Conservation (phyloP, 2,329 filamentous ascomycete species). For the Pseudogymnoascus sp. region DNA sequence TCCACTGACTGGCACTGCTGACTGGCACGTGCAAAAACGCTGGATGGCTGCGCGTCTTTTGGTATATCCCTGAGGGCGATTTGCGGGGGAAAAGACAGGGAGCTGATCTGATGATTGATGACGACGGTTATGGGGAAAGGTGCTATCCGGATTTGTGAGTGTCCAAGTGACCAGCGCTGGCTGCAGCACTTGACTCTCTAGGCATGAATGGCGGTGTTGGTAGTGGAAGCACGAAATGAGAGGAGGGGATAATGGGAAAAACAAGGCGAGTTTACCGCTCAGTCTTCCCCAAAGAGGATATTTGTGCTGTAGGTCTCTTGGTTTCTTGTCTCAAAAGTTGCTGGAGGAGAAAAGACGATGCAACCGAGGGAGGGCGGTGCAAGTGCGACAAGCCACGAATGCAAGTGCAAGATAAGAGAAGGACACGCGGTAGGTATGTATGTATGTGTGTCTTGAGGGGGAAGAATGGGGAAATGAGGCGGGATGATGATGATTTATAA, state of each 20-base stretch:
- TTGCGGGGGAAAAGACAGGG: neutral
- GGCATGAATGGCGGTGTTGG: neutral
- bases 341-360: neutral
- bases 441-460: neutral
- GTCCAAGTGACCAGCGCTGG: neutral
- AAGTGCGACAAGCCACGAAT: neutral
- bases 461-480: neutral
- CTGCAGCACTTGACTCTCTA: neutral
- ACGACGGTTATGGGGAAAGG: neutral
- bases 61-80: too few species aligned
- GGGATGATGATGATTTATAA: neutral
- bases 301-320: neutral
- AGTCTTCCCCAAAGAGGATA: neutral
- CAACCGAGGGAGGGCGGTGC: neutral
- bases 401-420: neutral
- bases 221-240: neutral
- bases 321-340: neutral
- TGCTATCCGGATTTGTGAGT: neutral
- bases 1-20: too few species aligned
- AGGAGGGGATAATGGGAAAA: neutral
- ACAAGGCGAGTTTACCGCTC: neutral
- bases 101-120: neutral
- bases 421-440: neutral
- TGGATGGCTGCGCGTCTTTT: too few species aligned
- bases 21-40: neutral